Conservation (phyloP, 116 monocot species). For the Cymodocea nodosa region DNA sequence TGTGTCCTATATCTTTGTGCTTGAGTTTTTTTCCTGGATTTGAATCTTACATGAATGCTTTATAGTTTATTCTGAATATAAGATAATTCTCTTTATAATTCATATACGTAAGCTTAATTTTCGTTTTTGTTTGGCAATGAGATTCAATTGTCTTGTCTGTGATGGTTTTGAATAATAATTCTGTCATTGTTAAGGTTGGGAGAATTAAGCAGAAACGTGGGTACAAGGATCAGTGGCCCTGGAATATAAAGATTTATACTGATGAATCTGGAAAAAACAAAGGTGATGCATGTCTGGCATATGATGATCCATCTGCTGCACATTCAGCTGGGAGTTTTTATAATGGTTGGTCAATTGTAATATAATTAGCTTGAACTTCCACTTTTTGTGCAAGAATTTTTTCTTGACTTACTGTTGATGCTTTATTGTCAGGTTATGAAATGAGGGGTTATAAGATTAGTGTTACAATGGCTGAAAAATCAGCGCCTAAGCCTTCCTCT, state of each 20-base stretch:
- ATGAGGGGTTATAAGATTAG: conserved; percentile 71
- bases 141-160: background rate
- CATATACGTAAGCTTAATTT: too few relatives aligned
- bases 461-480: conserved; percentile 96
- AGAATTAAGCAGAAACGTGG: conserved; percentile 95
- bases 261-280: conserved; percentile 81
- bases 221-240: conserved; percentile 98
- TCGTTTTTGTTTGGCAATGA: too few relatives aligned
- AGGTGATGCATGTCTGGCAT: conserved; percentile 86
- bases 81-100: too few relatives aligned
- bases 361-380: background rate
- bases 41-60: too few relatives aligned
- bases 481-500: conserved; percentile 72
- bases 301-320: conserved; percentile 98
- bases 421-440: conserved; percentile 46
- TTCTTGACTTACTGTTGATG: background rate
- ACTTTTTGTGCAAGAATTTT: background rate
- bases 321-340: conserved; percentile 98
- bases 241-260: conserved; percentile 93
- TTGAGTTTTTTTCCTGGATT: too few relatives aligned
- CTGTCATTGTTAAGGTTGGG: conserved; percentile 52
- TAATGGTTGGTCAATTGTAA: conserved; percentile 36
- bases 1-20: too few relatives aligned
- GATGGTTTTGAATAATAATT: background rate
- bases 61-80: too few relatives aligned